Conservation (phyloP, 768 basidiomycete genomes). For the Russula earlei region DNA sequence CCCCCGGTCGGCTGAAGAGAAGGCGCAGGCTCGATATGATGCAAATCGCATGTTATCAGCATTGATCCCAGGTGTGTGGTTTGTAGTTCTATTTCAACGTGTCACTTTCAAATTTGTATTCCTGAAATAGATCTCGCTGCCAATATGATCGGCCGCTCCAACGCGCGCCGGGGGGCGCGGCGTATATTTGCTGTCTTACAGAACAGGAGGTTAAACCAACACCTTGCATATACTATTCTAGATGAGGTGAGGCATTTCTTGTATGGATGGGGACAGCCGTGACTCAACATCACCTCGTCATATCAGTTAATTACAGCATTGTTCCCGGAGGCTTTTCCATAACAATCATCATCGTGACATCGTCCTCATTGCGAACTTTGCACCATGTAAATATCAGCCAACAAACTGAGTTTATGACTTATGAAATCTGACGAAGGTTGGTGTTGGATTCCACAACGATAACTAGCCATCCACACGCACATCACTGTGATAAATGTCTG, state of each 20-base stretch:
- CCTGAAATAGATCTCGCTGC: conserved; percentile 69
- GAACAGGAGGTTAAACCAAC: conserved; percentile 90
- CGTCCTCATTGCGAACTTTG: not conserved
- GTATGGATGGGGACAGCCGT: too few species aligned
- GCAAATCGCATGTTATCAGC: conserved; percentile 87
- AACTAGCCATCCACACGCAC: not conserved
- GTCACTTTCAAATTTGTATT: not conserved
- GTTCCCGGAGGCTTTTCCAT: conserved; percentile 41
- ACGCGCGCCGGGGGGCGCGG: conserved; percentile 86
- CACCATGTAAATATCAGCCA: not conserved
- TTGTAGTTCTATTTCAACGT: not conserved
- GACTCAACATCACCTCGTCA: not conserved
- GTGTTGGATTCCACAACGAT: not conserved
- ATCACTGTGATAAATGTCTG: not conserved
- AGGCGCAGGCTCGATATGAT: conserved; percentile 67
- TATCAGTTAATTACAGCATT: conserved; percentile 47
- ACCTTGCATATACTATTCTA: conserved; percentile 77
- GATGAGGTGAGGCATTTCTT: conserved; percentile 60
- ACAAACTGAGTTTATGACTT: not conserved
- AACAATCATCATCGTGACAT: not conserved
- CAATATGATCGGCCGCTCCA: conserved; percentile 96
- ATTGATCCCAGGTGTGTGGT: conserved; percentile 71
- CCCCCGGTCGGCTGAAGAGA: conserved; percentile 76
- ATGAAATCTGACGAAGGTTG: not conserved
- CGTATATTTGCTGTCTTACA: conserved; percentile 91